Base-by-base conservation (phyloP, 2,329 filamentous ascomycete genomes). In the Microascus cirrosus region DNA sequence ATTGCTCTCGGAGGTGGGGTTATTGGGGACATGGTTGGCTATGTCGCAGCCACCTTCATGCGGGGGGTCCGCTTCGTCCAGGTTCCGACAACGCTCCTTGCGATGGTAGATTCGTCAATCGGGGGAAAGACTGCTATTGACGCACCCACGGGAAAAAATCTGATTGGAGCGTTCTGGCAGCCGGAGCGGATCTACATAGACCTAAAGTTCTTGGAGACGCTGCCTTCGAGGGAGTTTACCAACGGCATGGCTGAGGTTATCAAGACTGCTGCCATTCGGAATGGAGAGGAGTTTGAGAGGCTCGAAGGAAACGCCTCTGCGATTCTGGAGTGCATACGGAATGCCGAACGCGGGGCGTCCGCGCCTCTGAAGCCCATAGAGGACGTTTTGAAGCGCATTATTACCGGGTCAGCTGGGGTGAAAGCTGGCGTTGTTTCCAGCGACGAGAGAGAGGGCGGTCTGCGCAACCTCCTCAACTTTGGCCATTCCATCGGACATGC, bases 161-260 rank as follows among this genome's bases (percentile, higher is more conserved):
- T 99, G 61, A 85, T 99, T 59, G 94, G 94, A 3, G 85, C 93
- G 36, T 97, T 99, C 73, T 97, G 93, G 92, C 94, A 99, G 70
- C 94, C 94, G 4, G 81, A 87, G 66, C 85, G 90, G 62, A 92
- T 97, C 63, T 99, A 96, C 73, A 92, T 99, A 65, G 94, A 99
- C 71, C 78, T 97, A 61, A 81, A 85, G 58, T 97, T 99, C 68
- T 78, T 99, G 58, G 90, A 95, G 69, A 95, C 91, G 1, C 77
- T 99, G 22, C 92, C 93, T 1, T 85, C 87, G 62, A 82, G 94
- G 63, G 93, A 99, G 73, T 93, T 99, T 68, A 91, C 96, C 73
- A 99, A 99, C 70, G 94, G 94, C 61, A 96, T 99, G 93, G 94
- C 93, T 28, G 94, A 99, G 75, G 93, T 99, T 34, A 82, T 96